Evolutionary conservation across 2,329 filamentous ascomycete species (phyloP), one percentile per base, ranked within the genome.

Genomic region (Penicillium sp.): DNA sequence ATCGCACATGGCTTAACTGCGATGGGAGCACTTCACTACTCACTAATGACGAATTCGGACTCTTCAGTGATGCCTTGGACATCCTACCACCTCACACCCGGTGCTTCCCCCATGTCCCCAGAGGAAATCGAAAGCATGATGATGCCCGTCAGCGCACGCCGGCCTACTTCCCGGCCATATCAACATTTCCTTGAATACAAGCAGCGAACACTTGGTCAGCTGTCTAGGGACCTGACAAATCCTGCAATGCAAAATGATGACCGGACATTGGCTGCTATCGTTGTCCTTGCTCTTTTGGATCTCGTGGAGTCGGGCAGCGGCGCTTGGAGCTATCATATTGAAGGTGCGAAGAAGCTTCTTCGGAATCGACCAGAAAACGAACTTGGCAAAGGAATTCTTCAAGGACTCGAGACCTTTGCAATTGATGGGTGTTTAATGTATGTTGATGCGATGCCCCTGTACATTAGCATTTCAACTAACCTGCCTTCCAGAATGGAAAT

Each of bases 321-420:
- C 9, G 72, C 75, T 29, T 79, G 77, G 76, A 78, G 72, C 54
- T 71, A 75, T 29, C 77, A 79, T 50, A 69, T 78, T 42, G 74
- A 76, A 50, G 77, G 77, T 6, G 76, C 75, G n/a, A 73, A 74
- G 54, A 72, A 70, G 47, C 64, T 78, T 18, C 68, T 79, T 24
- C 66, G 70, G 33, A 65, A 66, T 7, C 63, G 75, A 46, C 50
- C 63, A 27, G 54, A 56, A 32, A 50, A 49, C 29, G 45, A 46
- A 3, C 39, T 53, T 13, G 51, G 47, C 25, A 55, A 56, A 50
- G 53, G 56, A 10, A 65, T 68, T 6, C 57, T 69, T 6, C 60
- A 68, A 27, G 67, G 65, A 46, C 55, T 72, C 18, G 64, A 71
- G 48, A 60, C 62, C 13, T 71, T 71, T 41, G 66, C 67, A 20